A percentile compares a stretch with the other conserved stretches of the same genome.
Evolutionary conservation across 176 grass and related monocot species (phyloP).

Genomic region (Musa troglodytarum): DNA sequence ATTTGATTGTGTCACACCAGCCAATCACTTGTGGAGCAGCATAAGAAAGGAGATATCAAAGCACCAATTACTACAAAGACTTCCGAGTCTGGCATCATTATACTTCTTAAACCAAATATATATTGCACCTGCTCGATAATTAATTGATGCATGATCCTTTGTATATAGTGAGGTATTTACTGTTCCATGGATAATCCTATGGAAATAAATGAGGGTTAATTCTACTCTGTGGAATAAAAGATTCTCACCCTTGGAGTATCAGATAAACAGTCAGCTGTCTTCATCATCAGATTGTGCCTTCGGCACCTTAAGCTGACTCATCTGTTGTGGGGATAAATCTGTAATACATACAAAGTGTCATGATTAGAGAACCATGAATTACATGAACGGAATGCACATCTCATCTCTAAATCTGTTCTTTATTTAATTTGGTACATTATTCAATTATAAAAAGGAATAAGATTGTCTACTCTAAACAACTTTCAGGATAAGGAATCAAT

Average conservation of each 20-base stretch:
- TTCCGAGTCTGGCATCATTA: not conserved
- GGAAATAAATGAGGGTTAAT: not conserved
- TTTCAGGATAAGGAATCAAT: not conserved
- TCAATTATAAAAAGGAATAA: not conserved
- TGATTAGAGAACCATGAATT: not conserved
- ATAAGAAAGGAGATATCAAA: not conserved
- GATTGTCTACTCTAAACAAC: not conserved
- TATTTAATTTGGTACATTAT: not conserved
- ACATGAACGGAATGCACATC: not conserved
- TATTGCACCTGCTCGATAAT: not conserved
- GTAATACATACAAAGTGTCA: not conserved
- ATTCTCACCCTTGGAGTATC: not conserved
- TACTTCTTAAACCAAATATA: not conserved
- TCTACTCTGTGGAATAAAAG: not conserved
- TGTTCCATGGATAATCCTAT: not conserved
- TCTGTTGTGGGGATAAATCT: not conserved
- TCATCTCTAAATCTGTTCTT: not conserved
- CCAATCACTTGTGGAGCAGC: not conserved
- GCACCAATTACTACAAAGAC: no score
- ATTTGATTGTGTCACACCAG: not conserved
- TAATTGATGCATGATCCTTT: not conserved
- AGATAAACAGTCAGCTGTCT: not conserved
- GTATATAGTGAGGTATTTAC: not conserved
- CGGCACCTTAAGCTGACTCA: not conserved
- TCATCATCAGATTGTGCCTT: conserved; percentile 11